Evolutionary conservation across 352 stramenopile genomes (phyloP), one percentile per base, ranked within the genome.

Genomic region (Phytophthora rubi): DNA sequence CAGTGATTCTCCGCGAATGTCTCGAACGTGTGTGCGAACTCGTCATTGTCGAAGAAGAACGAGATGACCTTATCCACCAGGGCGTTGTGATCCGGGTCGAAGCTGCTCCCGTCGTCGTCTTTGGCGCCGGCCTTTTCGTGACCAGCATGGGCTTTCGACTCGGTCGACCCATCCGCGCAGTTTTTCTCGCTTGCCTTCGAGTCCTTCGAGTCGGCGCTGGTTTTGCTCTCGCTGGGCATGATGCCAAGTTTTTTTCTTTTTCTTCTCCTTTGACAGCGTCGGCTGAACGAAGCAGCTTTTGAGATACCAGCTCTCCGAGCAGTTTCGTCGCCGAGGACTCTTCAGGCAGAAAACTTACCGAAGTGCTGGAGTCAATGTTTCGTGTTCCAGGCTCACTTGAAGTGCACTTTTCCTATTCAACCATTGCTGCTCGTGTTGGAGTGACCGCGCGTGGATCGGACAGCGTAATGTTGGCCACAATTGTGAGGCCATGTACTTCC

Each of bases 1-100:
- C 83, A 93, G 66, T 92, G 62, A 4, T 80, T 55, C 59, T 92
- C 79, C 1, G 86, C 86, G 42, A 94, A 94, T 5, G 60, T 76
- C 65, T 92, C 86, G 55, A 94, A 92, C 18, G 81, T 88, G 52
- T 77, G 73, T 8, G 84, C 85, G 53, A 94, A 94, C 42, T 83
- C 84, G 65, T 94, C 86, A 65, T 94, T 83, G 60, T 91, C 83
- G 45, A 94, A 94, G 66, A 94, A 94, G 57, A 83, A 94, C 37
- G 75, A 74, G 59, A 91, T 90, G 48, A 94, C 86, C 53, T 85
- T 85, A 59, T 85, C 64, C 32, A 90, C 81, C 4, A 92, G 73
- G 32, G 80, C 73, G 42, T 59, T 65, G 4, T 66, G 54, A 15
- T 68, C 30, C 26, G 67, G 30, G 42, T 78, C 61, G 13, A 77